These are phyloP conservation scores for Aureobasidium sp. DNA, from an alignment of 2,329 filamentous ascomycete genomes.

Conservation along the genomic window DNA sequence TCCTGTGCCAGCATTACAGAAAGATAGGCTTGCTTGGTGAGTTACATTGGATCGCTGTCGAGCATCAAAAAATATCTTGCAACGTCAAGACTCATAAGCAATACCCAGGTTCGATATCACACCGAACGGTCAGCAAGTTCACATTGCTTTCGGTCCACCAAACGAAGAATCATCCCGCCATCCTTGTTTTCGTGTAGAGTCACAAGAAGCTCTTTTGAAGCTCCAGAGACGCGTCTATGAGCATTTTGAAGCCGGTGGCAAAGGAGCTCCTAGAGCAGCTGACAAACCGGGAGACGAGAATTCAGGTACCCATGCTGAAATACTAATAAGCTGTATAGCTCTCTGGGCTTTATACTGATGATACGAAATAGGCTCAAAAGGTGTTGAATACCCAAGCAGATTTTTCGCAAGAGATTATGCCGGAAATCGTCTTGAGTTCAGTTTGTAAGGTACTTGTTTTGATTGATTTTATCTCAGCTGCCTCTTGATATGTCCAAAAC, in stretches of 20 bases:
- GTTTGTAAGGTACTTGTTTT: constrained; percentile 18
- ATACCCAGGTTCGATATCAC: constrained; percentile 47
- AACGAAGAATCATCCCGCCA: constrained; percentile 39
- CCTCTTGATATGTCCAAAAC: neutral
- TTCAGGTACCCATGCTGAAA: constrained; percentile 26
- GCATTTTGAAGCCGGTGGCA: constrained; percentile 41
- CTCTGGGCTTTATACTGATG: neutral
- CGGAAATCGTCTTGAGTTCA: constrained; percentile 34
- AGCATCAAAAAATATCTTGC: neutral
- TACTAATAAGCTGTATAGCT: neutral
- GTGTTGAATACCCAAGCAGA: constrained; percentile 50
- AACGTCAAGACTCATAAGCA: neutral
- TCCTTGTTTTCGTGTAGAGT: constrained; percentile 49
- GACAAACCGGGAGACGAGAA: constrained; percentile 45
- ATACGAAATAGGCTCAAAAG: constrained; percentile 35
- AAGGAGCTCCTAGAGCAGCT: constrained; percentile 43
- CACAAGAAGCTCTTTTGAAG: constrained; percentile 37
- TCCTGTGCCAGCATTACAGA: constrained; percentile 45
- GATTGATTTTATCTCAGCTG: neutral
- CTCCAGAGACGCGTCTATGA: constrained; percentile 44
- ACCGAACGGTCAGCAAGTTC: constrained; percentile 17
- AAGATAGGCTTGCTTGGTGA: constrained; percentile 47
- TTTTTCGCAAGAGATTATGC: constrained; percentile 50
- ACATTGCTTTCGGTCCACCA: constrained; percentile 10
- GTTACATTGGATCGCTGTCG: neutral